Evolutionary conservation across 805 yeast genomes (phyloP).

Genomic region (Debaryomyces castellii): DNA sequence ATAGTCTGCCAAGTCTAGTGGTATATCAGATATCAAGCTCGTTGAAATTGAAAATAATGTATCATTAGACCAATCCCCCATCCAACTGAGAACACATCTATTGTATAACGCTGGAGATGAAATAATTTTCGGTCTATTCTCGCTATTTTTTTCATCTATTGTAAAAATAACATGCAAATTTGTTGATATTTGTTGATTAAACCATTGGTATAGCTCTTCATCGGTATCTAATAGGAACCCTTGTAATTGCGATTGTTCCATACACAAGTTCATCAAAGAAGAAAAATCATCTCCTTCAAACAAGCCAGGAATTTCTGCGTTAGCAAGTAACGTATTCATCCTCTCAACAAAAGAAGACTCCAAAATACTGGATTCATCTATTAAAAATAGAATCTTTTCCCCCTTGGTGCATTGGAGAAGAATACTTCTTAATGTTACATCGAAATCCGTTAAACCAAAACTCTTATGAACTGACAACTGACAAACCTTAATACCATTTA

Average conservation of each 20-base stretch:
- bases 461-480: slow-evolving; percentile 57
- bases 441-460: slow-evolving; percentile 66
- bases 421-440: slow-evolving; percentile 54
- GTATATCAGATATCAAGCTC: slow-evolving; percentile 41
- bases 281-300: slow-evolving; percentile 72
- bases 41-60: slow-evolving; percentile 53
- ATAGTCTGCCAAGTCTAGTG: slow-evolving; percentile 52
- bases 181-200: slow-evolving; percentile 59
- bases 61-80: slow-evolving; percentile 74
- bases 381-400: slow-evolving; percentile 64
- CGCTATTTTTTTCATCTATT: slow-evolving; percentile 45
- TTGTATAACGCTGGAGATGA: slow-evolving; percentile 88
- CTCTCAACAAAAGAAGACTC: slow-evolving; percentile 83
- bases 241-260: slow-evolving; percentile 53
- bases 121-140: slow-evolving; percentile 45
- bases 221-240: slow-evolving; percentile 66
- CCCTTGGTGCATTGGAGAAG: slow-evolving; percentile 49
- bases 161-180: slow-evolving; percentile 86
- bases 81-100: slow-evolving; percentile 84
- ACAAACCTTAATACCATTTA: slow-evolving; percentile 66
- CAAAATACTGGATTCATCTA: slow-evolving; percentile 77
- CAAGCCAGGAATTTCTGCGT: slow-evolving; percentile 88
- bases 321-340: slow-evolving; percentile 91
- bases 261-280: slow-evolving; percentile 52
- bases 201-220: slow-evolving; percentile 76